Base-by-base conservation (phyloP, 2,329 filamentous ascomycete genomes). In the Westerdykella ornata region DNA sequence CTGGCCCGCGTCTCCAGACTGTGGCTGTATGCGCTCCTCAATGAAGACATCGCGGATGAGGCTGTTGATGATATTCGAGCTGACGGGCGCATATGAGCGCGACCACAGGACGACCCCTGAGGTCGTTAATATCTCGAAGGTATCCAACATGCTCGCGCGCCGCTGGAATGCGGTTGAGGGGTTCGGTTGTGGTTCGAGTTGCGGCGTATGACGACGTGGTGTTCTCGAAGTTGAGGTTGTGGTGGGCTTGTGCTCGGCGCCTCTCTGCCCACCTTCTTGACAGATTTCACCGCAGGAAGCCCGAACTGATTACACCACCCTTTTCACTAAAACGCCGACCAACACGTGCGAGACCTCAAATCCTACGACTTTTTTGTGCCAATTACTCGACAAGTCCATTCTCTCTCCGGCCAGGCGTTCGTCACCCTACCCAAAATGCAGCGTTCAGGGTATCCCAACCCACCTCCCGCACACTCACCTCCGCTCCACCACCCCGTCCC, bases 71-170 rank as follows among this genome's bases (percentile, higher is more conserved):
- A 96, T 75, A 55, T 84, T 81, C 33, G 85, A 78, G 63, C 81
- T 88, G 61, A 94, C 81, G 2, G 84, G 77, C 41, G 83, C 81
- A 65, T 90, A 95, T 18, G 81, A 84, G 63, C 85, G 84, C 47
- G 90, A 96, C 92, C 92, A 98, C 41, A 98, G 79, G 43, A 98
- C 92, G 48, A 98, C 89, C 42, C 92, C 92, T 3, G 89, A 94
- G 29, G 90, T 94, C 46, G 90, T 96, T 47, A 98, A 70, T 52
- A 98, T 92, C 69, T 98, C 90, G 66, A 98, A 98, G 13, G 86
- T 84, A 72, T 98, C 92, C 69, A 98, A 72, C 90, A 97, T 97
- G 41, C 44, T 42, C 44, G 29, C 4, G 44, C 16, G 22, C 8
- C 12, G 22, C 22, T 26, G 22, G 17, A 36, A 31, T 41, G 18